Conservation (phyloP, 352 stramenopile species). For the Hyaloperonospora brassicae region DNA sequence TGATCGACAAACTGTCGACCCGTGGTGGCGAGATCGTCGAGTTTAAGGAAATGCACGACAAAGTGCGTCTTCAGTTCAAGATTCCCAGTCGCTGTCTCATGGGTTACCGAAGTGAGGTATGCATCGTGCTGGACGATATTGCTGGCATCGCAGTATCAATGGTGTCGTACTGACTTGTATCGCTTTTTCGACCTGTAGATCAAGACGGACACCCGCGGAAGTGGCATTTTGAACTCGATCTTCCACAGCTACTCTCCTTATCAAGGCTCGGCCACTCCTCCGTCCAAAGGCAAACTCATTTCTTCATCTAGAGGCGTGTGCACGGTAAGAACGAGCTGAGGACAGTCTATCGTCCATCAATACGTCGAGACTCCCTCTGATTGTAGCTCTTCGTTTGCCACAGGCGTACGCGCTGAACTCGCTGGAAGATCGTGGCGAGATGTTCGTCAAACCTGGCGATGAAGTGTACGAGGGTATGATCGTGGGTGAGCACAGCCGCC, state of each 20-base stretch:
- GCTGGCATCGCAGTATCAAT: background rate
- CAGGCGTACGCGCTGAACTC: slow-evolving; percentile 89
- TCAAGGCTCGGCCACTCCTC: slow-evolving; percentile 57
- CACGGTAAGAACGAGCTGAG: slow-evolving; percentile 29
- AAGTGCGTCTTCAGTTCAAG: slow-evolving; percentile 93
- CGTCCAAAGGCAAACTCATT: slow-evolving; percentile 82
- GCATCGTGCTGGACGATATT: slow-evolving; percentile 6
- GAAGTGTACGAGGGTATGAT: slow-evolving; percentile 97
- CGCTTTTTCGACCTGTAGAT: slow-evolving; percentile 52
- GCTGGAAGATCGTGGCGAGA: slow-evolving; percentile 89
- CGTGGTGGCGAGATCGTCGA: slow-evolving; percentile 91
- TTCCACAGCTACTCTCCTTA: slow-evolving; percentile 93
- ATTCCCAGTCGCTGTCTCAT: slow-evolving; percentile 94
- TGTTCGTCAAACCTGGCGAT: slow-evolving; percentile 94
- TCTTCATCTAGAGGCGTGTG: slow-evolving; percentile 59
- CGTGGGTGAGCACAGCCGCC: slow-evolving; percentile 93
- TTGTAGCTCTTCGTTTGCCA: background rate
- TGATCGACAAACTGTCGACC: slow-evolving; percentile 95
- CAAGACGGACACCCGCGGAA: slow-evolving; percentile 92
- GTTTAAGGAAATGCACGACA: slow-evolving; percentile 89
- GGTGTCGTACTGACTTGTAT: slow-evolving; percentile 6
- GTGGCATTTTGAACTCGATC: slow-evolving; percentile 94
- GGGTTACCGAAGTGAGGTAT: slow-evolving; percentile 89
- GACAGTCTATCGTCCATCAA: background rate
- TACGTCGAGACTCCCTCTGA: background rate